phyloP scores from a whole-genome alignment of 148 eudicot species.

The Arctostaphylos glauca region DNA sequence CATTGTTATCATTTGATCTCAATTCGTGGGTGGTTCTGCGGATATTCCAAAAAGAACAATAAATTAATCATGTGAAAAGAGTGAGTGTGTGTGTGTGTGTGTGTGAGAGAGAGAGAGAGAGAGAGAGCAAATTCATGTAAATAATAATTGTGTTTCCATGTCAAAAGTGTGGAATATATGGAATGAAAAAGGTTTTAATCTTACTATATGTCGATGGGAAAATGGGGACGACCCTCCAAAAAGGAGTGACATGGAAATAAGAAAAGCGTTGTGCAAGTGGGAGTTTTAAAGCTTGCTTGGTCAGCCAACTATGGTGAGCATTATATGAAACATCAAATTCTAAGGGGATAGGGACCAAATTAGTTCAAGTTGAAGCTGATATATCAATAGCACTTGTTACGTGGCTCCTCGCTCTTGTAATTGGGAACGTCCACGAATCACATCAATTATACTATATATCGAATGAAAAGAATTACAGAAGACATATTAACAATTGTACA shows the following conservation, averaged over 20 bases:
- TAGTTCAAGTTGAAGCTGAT: too few relatives aligned
- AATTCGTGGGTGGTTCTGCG: not conserved
- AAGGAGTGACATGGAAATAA: not conserved
- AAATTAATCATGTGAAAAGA: not conserved
- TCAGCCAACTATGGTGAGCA: not conserved
- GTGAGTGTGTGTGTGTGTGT: not conserved
- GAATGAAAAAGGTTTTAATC: not conserved
- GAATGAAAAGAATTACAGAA: too few relatives aligned
- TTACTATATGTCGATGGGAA: not conserved
- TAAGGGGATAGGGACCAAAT: not conserved
- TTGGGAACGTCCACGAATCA: too few relatives aligned
- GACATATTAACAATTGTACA: too few relatives aligned
- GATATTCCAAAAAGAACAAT: not conserved
- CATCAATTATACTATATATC: too few relatives aligned
- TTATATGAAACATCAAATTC: not conserved
- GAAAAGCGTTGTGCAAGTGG: not conserved
- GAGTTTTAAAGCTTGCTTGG: not conserved
- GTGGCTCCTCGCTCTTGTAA: too few relatives aligned
- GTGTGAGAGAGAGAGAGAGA: not conserved
- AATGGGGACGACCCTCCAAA: not conserved
- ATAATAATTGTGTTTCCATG: not conserved
- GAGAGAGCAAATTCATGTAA: not conserved
- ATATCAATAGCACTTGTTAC: too few relatives aligned
- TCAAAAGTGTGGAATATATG: not conserved
- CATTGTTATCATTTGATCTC: not conserved